Evolutionary conservation across 805 yeast species (phyloP).

Genomic region (Candida chauliodis): DNA sequence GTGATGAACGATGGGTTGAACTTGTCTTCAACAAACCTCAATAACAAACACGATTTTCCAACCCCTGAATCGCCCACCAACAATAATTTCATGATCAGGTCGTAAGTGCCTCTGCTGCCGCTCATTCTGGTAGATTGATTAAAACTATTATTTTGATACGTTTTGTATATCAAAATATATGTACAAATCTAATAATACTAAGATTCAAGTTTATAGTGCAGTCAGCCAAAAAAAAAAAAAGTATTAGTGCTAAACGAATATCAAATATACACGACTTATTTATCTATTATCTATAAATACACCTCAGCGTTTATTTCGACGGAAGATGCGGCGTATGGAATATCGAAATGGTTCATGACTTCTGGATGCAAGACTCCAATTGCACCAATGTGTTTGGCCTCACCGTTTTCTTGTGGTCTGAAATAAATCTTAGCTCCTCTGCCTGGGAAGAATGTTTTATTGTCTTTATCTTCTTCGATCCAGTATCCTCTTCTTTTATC

Average conservation of each 20-base stretch:
- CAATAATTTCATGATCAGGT: constrained; percentile 85
- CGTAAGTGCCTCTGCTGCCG: constrained; percentile 57
- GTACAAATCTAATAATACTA: not conserved
- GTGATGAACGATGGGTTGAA: constrained; percentile 96
- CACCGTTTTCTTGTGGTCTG: constrained; percentile 59
- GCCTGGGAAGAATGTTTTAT: constrained; percentile 88
- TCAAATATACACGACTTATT: not conserved
- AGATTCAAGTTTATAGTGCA: not conserved
- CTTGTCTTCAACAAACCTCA: constrained; percentile 93
- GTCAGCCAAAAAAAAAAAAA: constrained; percentile 2
- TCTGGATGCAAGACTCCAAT: constrained; percentile 96
- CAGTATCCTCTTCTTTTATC: constrained; percentile 72
- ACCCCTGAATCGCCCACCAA: constrained; percentile 92
- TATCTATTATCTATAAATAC: constrained; percentile 50
- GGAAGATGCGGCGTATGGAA: constrained; percentile 88
- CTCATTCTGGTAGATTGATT: constrained; percentile 35
- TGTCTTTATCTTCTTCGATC: constrained; percentile 67
- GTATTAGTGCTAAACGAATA: not conserved
- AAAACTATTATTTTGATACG: not conserved
- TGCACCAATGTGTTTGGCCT: constrained; percentile 64
- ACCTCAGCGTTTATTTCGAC: constrained; percentile 89
- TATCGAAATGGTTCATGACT: constrained; percentile 79
- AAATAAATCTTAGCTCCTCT: constrained; percentile 89
- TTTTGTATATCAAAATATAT: not conserved
- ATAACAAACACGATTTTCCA: constrained; percentile 83